Evolutionary conservation across 1,284 basidiomycete genomes (phyloP).

Genomic region (Athelia psychrophila): DNA sequence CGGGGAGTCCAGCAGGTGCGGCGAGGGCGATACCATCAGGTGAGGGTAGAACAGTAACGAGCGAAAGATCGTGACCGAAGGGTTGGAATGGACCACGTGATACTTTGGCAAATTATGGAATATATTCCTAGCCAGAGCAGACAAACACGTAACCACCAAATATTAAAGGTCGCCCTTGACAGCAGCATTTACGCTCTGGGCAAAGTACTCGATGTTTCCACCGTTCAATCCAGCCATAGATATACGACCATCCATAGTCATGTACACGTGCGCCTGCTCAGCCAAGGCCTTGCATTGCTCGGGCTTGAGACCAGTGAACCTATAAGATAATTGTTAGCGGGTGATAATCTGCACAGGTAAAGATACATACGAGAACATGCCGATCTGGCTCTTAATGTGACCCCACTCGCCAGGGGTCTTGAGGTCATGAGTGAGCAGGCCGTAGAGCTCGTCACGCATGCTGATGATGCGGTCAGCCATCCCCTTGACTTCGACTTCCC

Average conservation of each 20-base stretch:
- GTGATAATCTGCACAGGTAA: slow-evolving; percentile 11
- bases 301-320: slow-evolving; percentile 85
- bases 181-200: slow-evolving; percentile 79
- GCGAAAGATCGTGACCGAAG: background rate
- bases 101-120: no score
- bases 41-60: background rate
- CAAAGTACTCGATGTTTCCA: slow-evolving; percentile 90
- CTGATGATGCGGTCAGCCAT: slow-evolving; percentile 98
- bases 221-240: slow-evolving; percentile 96
- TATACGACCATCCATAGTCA: slow-evolving; percentile 87
- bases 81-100: background rate
- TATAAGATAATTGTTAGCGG: slow-evolving; percentile 26
- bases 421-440: slow-evolving; percentile 74
- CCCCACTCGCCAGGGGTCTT: slow-evolving; percentile 95
- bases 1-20: no score
- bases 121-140: no score
- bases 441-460: slow-evolving; percentile 89
- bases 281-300: slow-evolving; percentile 87
- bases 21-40: background rate
- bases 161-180: slow-evolving; percentile 78
- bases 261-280: slow-evolving; percentile 93
- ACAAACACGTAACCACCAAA: background rate
- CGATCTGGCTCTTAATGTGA: slow-evolving; percentile 96
- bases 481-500: slow-evolving; percentile 89
- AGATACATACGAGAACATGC: slow-evolving; percentile 78